These are phyloP conservation scores for Trametes sp. DNA, from an alignment of 1,284 basidiomycete genomes.

Conservation along the genomic window DNA sequence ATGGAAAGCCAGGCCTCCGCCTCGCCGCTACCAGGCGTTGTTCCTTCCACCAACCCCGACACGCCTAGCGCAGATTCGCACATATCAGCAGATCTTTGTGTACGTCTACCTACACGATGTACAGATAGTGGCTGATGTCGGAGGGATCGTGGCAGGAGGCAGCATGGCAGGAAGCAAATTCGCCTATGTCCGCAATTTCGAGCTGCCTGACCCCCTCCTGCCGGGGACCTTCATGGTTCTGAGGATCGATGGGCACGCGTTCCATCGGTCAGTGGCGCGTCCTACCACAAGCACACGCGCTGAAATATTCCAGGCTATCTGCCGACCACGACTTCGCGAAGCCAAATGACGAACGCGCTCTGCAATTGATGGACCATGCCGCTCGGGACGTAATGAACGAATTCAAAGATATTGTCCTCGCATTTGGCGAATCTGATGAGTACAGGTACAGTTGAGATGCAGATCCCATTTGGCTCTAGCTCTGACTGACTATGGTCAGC, in stretches of 20 bases:
- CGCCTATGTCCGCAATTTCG: conserved; percentile 91
- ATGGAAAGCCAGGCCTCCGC: conserved; percentile 28
- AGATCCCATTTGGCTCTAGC: not conserved
- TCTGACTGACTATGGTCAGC: conserved; percentile 49
- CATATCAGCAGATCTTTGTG: conserved; percentile 1
- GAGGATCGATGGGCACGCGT: conserved; percentile 93
- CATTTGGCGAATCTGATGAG: conserved; percentile 97
- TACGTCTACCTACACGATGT: conserved; percentile 1
- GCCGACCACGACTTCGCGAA: conserved; percentile 85
- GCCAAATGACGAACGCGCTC: conserved; percentile 90
- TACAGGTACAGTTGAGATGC: conserved; percentile 72
- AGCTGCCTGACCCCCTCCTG: conserved; percentile 87
- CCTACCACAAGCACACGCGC: not conserved
- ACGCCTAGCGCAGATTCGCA: conserved; percentile 11
- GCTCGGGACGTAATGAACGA: conserved; percentile 85
- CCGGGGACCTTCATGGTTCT: conserved; percentile 89
- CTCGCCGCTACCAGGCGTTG: conserved; percentile 31
- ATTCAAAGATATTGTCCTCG: conserved; percentile 84
- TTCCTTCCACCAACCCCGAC: conserved; percentile 8
- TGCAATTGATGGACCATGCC: conserved; percentile 93
- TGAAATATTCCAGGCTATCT: conserved; percentile 71
- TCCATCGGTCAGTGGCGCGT: conserved; percentile 77
- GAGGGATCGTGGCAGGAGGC: not conserved
- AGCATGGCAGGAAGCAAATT: conserved; percentile 92
- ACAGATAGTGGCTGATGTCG: conserved; percentile 3